These are phyloP conservation scores for Daldinia childiae DNA, from an alignment of 495 filamentous ascomycete genomes.

Conservation along the genomic window DNA sequence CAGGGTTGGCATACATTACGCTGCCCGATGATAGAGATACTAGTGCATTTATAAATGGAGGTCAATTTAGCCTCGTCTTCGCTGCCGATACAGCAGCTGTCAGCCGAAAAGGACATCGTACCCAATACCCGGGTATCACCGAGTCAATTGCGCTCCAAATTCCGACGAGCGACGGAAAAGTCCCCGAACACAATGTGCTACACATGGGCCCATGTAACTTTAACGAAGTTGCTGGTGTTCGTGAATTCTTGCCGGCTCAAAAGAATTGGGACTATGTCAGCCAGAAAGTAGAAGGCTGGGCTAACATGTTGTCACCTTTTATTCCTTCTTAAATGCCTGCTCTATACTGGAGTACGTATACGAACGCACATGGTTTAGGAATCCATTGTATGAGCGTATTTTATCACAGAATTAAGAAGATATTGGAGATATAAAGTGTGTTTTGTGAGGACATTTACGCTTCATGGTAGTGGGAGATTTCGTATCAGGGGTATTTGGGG, in stretches of 20 bases:
- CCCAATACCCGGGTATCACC: constrained; percentile 57
- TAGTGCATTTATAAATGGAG: constrained; percentile 54
- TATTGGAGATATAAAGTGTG: no score
- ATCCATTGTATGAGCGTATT: no score
- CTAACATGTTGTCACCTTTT: neutral
- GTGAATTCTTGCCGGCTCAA: neutral
- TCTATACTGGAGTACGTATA: no score
- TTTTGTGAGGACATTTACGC: no score
- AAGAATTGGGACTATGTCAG: neutral
- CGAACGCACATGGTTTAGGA: no score
- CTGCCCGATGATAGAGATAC: constrained; percentile 54
- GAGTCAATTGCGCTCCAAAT: constrained; percentile 55
- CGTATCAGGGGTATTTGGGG: no score
- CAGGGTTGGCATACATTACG: constrained; percentile 62
- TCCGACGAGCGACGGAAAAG: constrained; percentile 48
- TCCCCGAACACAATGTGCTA: constrained; percentile 57
- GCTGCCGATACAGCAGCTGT: constrained; percentile 60
- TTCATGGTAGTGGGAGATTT: no score
- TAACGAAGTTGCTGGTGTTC: constrained; percentile 26
- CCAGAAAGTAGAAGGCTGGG: neutral
- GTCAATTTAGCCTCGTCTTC: constrained; percentile 58
- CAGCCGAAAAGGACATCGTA: constrained; percentile 59
- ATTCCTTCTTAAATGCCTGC: neutral
- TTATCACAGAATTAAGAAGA: no score
- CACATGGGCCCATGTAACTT: constrained; percentile 29